Conservation (phyloP, 352 stramenopile genomes). For the Pythium pyrilobum region DNA sequence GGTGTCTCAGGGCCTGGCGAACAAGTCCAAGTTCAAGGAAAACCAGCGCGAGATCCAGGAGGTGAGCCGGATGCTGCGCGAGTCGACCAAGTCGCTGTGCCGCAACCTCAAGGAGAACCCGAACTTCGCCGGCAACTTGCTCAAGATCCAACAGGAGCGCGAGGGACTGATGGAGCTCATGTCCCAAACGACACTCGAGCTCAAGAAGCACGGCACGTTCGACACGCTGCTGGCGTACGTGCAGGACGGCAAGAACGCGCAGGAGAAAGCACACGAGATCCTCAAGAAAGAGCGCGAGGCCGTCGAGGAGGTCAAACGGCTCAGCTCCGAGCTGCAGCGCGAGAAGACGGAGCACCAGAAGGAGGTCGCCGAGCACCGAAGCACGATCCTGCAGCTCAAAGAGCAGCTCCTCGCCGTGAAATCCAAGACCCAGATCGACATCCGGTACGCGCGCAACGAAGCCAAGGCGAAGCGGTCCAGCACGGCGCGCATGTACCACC, state of each 20-base stretch:
- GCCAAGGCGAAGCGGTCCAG: conserved; percentile 82
- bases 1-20: conserved; percentile 60
- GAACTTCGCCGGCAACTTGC: conserved; percentile 89
- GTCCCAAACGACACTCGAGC: conserved; percentile 47
- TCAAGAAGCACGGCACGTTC: conserved; percentile 74
- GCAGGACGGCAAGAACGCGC: conserved; percentile 64
- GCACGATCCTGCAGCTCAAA: conserved; percentile 72
- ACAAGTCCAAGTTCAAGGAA: conserved; percentile 93
- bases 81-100: conserved; percentile 91
- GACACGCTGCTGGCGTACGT: conserved; percentile 73
- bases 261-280: conserved; percentile 76
- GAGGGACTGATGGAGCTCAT: conserved; percentile 77
- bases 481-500: conserved; percentile 69
- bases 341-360: conserved; percentile 80
- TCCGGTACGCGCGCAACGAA: conserved; percentile 73
- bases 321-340: conserved; percentile 69
- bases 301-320: conserved; percentile 81
- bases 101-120: conserved; percentile 92
- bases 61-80: conserved; percentile 81
- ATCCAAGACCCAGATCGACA: conserved; percentile 81
- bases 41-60: conserved; percentile 92
- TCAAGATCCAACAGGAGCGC: conserved; percentile 91
- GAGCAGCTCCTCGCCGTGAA: conserved; percentile 81
- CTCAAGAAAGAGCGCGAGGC: conserved; percentile 83
- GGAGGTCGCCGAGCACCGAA: conserved; percentile 64